phyloP scores from a whole-genome alignment of 768 basidiomycete species.

The Boletales sp. region DNA sequence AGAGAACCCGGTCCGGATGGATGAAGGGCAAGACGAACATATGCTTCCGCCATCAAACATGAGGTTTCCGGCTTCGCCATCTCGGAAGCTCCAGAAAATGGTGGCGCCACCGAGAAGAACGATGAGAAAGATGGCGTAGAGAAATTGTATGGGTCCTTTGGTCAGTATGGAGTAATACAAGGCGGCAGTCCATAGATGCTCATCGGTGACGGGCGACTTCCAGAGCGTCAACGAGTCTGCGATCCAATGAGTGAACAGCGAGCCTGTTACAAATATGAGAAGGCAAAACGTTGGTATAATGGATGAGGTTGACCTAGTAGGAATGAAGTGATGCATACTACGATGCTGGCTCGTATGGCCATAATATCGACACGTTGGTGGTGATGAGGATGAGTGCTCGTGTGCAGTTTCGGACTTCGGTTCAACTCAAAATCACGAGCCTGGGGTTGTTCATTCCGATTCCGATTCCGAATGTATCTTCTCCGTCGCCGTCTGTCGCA shows the following conservation, averaged over 20 bases:
- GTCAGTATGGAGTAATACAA: conserved; percentile 78
- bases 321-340: conserved; percentile 76
- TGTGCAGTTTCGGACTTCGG: not conserved
- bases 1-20: not conserved
- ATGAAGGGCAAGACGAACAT: conserved; percentile 46
- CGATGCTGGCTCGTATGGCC: conserved; percentile 70
- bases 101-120: conserved; percentile 59
- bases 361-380: conserved; percentile 33
- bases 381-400: too few relatives aligned
- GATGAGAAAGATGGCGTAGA: conserved; percentile 56
- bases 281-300: too few relatives aligned
- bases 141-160: conserved; percentile 53
- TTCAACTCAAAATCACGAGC: conserved; percentile 18
- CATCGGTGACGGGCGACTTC: conserved; percentile 85
- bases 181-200: conserved; percentile 79
- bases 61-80: conserved; percentile 76
- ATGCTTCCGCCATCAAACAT: conserved; percentile 93
- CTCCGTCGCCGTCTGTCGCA: conserved; percentile 15
- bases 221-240: conserved; percentile 89
- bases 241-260: conserved; percentile 87
- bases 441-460: conserved; percentile 9
- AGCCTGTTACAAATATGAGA: conserved; percentile 40
- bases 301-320: conserved; percentile 55
- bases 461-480: conserved; percentile 12
- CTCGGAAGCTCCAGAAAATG: conserved; percentile 74